Evolutionary conservation across 257 asterid species (phyloP).

Genomic region (Solanum paucissectum): DNA sequence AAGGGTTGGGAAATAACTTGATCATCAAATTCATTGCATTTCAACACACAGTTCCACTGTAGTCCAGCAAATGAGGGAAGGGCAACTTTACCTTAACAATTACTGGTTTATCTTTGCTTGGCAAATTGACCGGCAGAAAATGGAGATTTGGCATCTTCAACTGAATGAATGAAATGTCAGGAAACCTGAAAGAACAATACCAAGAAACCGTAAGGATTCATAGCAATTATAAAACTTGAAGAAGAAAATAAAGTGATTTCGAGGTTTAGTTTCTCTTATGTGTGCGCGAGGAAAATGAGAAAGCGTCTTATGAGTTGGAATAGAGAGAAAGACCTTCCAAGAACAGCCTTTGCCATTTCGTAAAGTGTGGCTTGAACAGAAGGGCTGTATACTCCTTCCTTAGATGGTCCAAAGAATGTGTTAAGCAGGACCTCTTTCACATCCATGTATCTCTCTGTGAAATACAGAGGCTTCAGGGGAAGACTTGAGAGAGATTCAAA

Average conservation of each 20-base stretch:
- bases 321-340: conserved; percentile 46
- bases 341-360: conserved; percentile 73
- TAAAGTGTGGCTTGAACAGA: conserved; percentile 91
- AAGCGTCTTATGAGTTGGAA: not conserved
- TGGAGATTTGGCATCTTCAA: conserved; percentile 92
- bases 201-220: not conserved
- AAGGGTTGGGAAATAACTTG: not conserved
- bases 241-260: not conserved
- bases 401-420: conserved; percentile 72
- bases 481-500: conserved; percentile 50
- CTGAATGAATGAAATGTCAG: conserved; percentile 56
- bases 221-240: not conserved
- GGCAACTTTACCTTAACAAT: conserved; percentile 58
- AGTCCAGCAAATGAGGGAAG: not conserved
- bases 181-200: conserved; percentile 47
- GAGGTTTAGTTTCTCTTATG: not conserved
- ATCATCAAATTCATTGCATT: not conserved
- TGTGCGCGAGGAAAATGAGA: not conserved
- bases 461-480: conserved; percentile 45
- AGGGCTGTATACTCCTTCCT: conserved; percentile 84
- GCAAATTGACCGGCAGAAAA: conserved; percentile 79
- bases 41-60: not conserved
- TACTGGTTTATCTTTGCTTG: conserved; percentile 66
- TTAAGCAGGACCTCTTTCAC: conserved; percentile 56
- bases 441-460: conserved; percentile 46